Evolutionary conservation across 768 basidiomycete species (phyloP).

Genomic region (Kwoniella dejecticola): DNA sequence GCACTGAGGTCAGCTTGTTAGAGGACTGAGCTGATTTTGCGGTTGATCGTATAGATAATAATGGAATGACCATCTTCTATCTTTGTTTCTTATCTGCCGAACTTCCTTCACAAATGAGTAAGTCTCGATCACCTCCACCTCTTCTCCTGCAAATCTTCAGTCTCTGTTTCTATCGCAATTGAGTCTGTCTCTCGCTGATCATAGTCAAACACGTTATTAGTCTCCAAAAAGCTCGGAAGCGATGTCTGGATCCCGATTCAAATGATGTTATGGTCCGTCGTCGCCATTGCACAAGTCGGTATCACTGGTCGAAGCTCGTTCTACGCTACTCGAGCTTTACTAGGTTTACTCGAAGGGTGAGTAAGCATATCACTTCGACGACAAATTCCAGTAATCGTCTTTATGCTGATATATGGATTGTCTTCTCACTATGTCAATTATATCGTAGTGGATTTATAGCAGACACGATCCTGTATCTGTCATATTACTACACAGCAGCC

Average conservation of each 20-base stretch:
- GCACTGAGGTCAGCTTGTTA: neutral
- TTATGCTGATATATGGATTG: neutral
- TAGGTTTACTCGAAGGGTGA: constrained; percentile 29
- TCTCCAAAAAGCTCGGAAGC: constrained; percentile 37
- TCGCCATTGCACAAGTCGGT: constrained; percentile 25
- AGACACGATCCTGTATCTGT: constrained; percentile 37
- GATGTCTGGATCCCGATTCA: constrained; percentile 42
- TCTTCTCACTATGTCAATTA: neutral
- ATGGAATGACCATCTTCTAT: constrained; percentile 38
- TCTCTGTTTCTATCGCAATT: no score
- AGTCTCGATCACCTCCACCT: neutral
- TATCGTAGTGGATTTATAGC: constrained; percentile 26
- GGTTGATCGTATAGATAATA: constrained; percentile 18
- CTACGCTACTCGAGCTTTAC: constrained; percentile 28
- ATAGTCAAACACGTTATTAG: no score
- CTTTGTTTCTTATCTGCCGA: constrained; percentile 37
- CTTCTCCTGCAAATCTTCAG: no score
- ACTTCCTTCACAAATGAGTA: constrained; percentile 35
- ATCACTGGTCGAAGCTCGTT: constrained; percentile 19
- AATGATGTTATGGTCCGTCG: constrained; percentile 42
- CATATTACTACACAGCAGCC: constrained; percentile 38
- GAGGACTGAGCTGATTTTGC: neutral
- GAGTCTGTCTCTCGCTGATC: no score
- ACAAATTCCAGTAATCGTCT: no score
- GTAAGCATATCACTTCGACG: neutral